Evolutionary conservation across 495 filamentous ascomycete genomes (phyloP).

Genomic region (Talaromyces proteolyticus): DNA sequence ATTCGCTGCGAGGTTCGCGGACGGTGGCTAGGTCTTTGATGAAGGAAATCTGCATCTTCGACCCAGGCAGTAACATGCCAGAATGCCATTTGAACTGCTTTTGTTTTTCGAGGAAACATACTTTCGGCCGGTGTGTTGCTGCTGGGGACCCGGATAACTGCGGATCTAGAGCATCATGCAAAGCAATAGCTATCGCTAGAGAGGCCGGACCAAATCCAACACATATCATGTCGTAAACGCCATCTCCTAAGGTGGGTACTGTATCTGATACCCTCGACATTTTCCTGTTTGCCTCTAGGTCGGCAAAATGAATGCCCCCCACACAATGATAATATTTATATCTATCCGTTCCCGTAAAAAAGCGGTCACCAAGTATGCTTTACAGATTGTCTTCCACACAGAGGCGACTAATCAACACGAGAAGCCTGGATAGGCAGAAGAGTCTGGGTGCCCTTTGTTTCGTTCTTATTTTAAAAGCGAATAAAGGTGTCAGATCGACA

Average conservation of each 20-base stretch:
- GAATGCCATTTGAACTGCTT: slow-evolving; percentile 82
- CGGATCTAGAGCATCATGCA: slow-evolving; percentile 62
- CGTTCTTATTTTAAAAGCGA: too few species aligned
- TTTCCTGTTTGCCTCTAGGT: neutral
- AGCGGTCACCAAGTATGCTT: too few species aligned
- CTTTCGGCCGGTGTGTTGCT: slow-evolving; percentile 48
- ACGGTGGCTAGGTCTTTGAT: slow-evolving; percentile 92
- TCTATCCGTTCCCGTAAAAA: too few species aligned
- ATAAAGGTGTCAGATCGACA: too few species aligned
- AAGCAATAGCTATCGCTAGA: slow-evolving; percentile 83
- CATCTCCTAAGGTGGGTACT: slow-evolving; percentile 21
- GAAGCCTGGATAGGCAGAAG: too few species aligned
- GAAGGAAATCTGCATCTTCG: slow-evolving; percentile 97
- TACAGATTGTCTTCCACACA: too few species aligned
- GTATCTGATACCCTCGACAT: too few species aligned
- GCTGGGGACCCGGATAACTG: slow-evolving; percentile 20
- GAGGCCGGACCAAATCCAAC: slow-evolving; percentile 93
- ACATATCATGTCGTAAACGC: slow-evolving; percentile 77
- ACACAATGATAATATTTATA: too few species aligned
- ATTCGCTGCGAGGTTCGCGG: slow-evolving; percentile 79
- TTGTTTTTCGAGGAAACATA: slow-evolving; percentile 84
- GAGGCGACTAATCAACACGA: too few species aligned
- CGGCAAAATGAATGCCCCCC: neutral
- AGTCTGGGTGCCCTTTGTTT: too few species aligned
- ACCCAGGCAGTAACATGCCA: slow-evolving; percentile 89